These are phyloP conservation scores for Malania oleifera DNA, from an alignment of 164 flowering plant genomes.

Conservation along the genomic window DNA sequence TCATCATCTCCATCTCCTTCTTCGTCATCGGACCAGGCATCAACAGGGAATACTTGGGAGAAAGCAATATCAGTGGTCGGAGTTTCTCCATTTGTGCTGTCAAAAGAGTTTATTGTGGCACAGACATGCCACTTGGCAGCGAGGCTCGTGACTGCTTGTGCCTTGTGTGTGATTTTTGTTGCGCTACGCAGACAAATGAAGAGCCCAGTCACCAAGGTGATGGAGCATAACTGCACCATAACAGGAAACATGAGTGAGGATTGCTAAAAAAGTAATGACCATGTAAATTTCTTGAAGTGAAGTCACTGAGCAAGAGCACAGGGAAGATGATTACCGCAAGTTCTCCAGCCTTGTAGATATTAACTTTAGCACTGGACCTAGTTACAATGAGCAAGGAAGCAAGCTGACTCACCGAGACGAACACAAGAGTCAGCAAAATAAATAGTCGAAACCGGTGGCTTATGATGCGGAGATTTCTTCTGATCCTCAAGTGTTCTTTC, in stretches of 20 bases:
- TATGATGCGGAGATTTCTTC: constrained; percentile 1
- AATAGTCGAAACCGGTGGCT: constrained; percentile 1
- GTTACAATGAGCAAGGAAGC: constrained; percentile 1
- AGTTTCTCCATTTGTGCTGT: constrained; percentile 30
- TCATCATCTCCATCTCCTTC: constrained; percentile 51
- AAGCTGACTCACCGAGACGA: constrained; percentile 2
- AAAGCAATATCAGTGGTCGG: constrained; percentile 22
- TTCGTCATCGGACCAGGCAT: constrained; percentile 29
- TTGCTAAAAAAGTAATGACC: neutral
- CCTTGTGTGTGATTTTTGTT: constrained; percentile 3
- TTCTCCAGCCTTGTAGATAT: constrained; percentile 1
- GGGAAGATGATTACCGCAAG: neutral
- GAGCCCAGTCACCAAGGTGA: constrained; percentile 3
- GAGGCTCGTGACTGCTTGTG: neutral
- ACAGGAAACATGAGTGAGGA: neutral
- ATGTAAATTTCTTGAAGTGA: neutral
- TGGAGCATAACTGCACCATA: constrained; percentile 1
- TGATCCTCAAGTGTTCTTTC: constrained; percentile 1
- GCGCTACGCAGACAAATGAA: neutral
- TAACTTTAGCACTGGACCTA: constrained; percentile 1
- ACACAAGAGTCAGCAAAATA: neutral
- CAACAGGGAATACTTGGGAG: constrained; percentile 14
- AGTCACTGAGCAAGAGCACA: neutral
- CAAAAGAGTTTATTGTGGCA: constrained; percentile 25
- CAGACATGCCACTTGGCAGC: constrained; percentile 5